Base-by-base conservation (phyloP, 805 yeast species). In the Kodamaea sagamina region DNA sequence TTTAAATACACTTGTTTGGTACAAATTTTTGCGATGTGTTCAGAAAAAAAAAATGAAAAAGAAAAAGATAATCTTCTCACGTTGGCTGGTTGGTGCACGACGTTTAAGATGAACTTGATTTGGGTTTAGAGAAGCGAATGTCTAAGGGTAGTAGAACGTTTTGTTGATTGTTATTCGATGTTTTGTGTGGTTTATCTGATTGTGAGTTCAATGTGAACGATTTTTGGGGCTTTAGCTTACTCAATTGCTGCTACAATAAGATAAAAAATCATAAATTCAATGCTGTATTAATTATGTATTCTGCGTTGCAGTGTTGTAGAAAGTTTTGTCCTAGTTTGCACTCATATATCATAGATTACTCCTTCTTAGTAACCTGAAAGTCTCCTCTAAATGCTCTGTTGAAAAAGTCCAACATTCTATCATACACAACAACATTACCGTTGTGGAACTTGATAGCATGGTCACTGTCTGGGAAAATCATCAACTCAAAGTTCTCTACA, bases 401-500 rank as follows among this genome's bases (percentile, higher is more conserved):
- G 38, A 50, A 47, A 32, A 50, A 50, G 36, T 46, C 45, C 36
- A 47, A 36, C 36, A 50, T 55, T n/a, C 72, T 58, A 58, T 86
- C 87, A 58, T 76, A 85, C 13, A 86, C 82, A 6, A 86, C 77
- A n/a, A 57, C 67, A 52, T 79, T 77, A 2, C 88, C 92, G 59
- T 86, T 84, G 58, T 86, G 92, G 62, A 77, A 82, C 35, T 78
- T 67, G 46, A 86, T 85, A 28, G 79, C 67, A 57, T 86, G 95
- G 54, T 86, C 89, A 26, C 86, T 79, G 55, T 86, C 95, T 4
- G 95, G 92, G 72, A 86, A 86, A 6, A 85, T 75, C 66, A 81
- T 84, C 46, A 84, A 68, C 55, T 86, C 93, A 51, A 81, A 86
- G 64, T 93, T 93, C 57, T 87, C 95, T n/a, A 89, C 78, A 2